Evolutionary conservation across 306 rosid species (phyloP), one percentile per base, ranked within the genome.

Genomic region (Clitoria ternatea): DNA sequence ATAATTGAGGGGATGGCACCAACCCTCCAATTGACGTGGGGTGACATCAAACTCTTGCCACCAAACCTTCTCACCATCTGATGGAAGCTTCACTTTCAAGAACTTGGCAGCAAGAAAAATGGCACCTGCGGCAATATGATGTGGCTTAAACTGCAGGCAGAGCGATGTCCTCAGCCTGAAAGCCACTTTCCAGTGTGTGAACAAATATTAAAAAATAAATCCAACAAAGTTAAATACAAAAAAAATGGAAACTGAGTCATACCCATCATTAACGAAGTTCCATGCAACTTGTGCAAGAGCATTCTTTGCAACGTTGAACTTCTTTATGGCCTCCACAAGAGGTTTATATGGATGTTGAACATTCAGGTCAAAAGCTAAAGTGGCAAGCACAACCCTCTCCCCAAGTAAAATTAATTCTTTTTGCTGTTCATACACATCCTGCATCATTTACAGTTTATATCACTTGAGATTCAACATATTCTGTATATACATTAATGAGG

Each of bases 21-120:
- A 61, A 95, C 99, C 99, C 92, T 95, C 99, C 87, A 95, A 86
- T 78, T 95, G 97, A 57, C 99, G 99, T 65, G 99, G 97, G 84
- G 91, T 95, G 85, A 94, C 97, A 79, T 91, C 99, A 83, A 94
- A 89, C 88, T 94, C 99, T 80, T 91, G 99, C 97, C 99, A 95
- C 99, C 97, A 95, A 71, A 89, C 92, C 92, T 88, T 95, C 83
- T 95, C 97, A 45, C 99, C 99, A 68, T 95, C 97, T 54, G 96
- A 84, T 37, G 99, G 96, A 75, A 95, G 99, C 90, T 87, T 91
- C 82, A 95, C 97, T 86, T 86, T 91, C 65, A 95, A 89, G 85
- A 95, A 91, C 92, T 91, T 95, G 74, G 99, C 99, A 79, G 99
- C 99, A 67, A 95, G 99, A 80, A 91, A 95, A 82, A 95, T 87